These are phyloP conservation scores for Eucalyptus globulus DNA, from an alignment of 345 rosid species.

Conservation along the genomic window DNA sequence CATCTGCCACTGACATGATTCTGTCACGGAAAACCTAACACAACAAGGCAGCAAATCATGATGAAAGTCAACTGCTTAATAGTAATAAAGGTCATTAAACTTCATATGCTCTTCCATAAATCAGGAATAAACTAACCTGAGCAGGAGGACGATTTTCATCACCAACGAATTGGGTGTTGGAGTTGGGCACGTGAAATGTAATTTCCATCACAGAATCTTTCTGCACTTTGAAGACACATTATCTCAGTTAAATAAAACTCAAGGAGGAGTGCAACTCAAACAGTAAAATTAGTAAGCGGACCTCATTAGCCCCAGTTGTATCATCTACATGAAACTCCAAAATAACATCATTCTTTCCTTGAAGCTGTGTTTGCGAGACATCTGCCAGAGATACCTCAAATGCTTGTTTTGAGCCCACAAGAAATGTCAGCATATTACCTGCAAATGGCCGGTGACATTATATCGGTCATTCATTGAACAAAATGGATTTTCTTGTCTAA, in stretches of 20 bases:
- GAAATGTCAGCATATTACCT: constrained; percentile 85
- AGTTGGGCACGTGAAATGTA: constrained; percentile 82
- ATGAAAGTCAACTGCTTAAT: background rate
- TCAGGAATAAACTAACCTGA: constrained; percentile 35
- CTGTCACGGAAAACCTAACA: constrained; percentile 68
- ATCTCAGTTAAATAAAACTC: background rate
- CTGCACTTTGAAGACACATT: constrained; percentile 18
- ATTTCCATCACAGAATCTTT: constrained; percentile 97
- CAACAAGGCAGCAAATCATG: background rate
- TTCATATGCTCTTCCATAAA: background rate
- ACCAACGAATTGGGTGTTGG: constrained; percentile 88
- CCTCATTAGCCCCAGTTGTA: constrained; percentile 97
- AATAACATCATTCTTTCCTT: constrained; percentile 86
- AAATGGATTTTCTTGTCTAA: background rate
- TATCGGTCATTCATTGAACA: background rate
- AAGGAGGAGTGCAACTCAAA: background rate
- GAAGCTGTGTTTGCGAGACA: constrained; percentile 85
- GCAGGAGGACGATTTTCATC: constrained; percentile 88
- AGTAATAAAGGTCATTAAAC: background rate
- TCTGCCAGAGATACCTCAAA: constrained; percentile 91
- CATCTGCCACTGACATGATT: constrained; percentile 78
- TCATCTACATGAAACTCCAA: constrained; percentile 98
- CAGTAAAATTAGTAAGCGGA: background rate
- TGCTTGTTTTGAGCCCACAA: constrained; percentile 81
- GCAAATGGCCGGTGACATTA: background rate